A percentile compares a stretch with the other conserved stretches of the same genome.
Evolutionary conservation across 73 alveolate species (phyloP).

Genomic region (Halteria grandinella): DNA sequence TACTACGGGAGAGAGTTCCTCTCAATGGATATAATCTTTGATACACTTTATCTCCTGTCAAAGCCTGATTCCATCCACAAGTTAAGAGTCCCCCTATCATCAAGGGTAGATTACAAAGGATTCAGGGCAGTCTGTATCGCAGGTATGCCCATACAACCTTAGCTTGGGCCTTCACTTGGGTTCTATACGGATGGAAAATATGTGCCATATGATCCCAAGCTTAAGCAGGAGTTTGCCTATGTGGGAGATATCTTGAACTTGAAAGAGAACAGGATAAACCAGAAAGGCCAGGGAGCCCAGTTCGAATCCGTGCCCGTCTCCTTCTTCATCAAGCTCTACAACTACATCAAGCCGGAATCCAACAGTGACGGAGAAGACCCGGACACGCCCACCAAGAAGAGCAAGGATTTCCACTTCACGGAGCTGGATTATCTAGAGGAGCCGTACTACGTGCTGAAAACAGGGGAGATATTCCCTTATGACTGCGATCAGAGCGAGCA

Average conservation of each 20-base stretch:
- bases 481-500: slow-evolving; percentile 62
- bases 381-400: slow-evolving; percentile 61
- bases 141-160: slow-evolving; percentile 50
- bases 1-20: slow-evolving; percentile 63
- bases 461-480: slow-evolving; percentile 67
- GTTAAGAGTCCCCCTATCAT: slow-evolving; percentile 59
- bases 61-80: slow-evolving; percentile 47
- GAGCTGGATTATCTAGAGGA: slow-evolving; percentile 57
- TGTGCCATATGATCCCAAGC: slow-evolving; percentile 23
- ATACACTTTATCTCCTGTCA: slow-evolving; percentile 62
- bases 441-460: slow-evolving; percentile 58
- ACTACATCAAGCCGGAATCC: slow-evolving; percentile 42
- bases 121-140: slow-evolving; percentile 65
- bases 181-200: slow-evolving; percentile 37
- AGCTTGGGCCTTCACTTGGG: slow-evolving; percentile 34
- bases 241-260: slow-evolving; percentile 63
- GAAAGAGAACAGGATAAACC: slow-evolving; percentile 56
- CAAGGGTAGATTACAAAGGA: slow-evolving; percentile 67
- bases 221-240: slow-evolving; percentile 31
- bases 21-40: slow-evolving; percentile 67
- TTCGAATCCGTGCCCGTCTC: slow-evolving; percentile 71
- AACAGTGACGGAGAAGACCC: slow-evolving; percentile 28
- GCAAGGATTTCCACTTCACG: slow-evolving; percentile 58
- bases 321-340: slow-evolving; percentile 30
- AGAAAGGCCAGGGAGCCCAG: slow-evolving; percentile 22